Percentiles rank a stretch among this genome's conserved stretches.
Conservation (phyloP, 495 filamentous ascomycete genomes). For the Physcia stellaris region DNA sequence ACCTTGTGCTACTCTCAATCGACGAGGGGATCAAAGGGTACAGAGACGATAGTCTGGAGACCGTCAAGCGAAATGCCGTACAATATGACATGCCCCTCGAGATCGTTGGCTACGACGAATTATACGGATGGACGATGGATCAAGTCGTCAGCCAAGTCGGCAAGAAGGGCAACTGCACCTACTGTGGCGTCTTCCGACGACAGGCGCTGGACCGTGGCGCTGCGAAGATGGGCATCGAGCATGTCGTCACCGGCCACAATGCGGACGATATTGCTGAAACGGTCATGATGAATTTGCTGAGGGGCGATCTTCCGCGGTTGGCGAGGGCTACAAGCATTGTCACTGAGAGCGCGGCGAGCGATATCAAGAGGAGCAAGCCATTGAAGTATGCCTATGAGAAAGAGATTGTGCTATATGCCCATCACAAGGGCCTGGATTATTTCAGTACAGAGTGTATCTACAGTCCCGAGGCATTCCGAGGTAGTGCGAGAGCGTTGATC, state of each 20-base stretch:
- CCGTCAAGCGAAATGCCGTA: conserved; percentile 80
- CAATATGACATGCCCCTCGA: conserved; percentile 85
- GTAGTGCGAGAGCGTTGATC: conserved; percentile 78
- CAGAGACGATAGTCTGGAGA: conserved; percentile 87
- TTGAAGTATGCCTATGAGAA: conserved; percentile 98
- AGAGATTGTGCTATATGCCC: conserved; percentile 94
- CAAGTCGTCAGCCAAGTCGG: conserved; percentile 90
- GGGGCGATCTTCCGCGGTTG: conserved; percentile 78
- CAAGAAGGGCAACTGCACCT: conserved; percentile 98
- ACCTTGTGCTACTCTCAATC: conserved; percentile 78
- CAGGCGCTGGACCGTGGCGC: conserved; percentile 92
- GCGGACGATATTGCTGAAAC: conserved; percentile 98
- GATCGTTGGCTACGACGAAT: conserved; percentile 83
- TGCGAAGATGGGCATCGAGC: conserved; percentile 70
- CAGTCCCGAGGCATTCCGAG: conserved; percentile 94
- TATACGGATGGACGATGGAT: conserved; percentile 99
- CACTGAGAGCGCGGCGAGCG: conserved; percentile 57
- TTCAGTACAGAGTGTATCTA: conserved; percentile 98
- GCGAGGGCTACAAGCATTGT: conserved; percentile 86
- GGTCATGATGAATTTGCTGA: conserved; percentile 89
- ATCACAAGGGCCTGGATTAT: conserved; percentile 92
- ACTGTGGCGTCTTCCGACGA: conserved; percentile 90
- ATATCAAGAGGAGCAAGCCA: conserved; percentile 86
- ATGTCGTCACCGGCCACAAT: conserved; percentile 96
- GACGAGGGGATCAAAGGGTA: conserved; percentile 97